Evolutionary conservation across 2,329 filamentous ascomycete genomes (phyloP), one percentile per base, ranked within the genome.

Genomic region (Thielaviopsis punctulata): DNA sequence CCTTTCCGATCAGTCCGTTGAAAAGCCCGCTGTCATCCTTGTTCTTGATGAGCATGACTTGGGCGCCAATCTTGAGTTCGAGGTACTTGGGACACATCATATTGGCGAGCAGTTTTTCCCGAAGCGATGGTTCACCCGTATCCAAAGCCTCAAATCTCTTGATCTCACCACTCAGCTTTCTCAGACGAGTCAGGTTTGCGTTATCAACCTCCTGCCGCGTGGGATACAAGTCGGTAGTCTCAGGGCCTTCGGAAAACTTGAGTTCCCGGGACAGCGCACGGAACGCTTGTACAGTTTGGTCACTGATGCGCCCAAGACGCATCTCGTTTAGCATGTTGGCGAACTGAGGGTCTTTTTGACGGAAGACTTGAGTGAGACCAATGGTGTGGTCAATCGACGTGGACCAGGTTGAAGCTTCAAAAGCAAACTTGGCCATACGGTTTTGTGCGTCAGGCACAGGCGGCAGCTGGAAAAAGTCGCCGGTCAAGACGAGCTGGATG

Each of bases 1-100:
- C 84, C 56, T 84, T 89, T 22, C 92, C 92, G 9, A 98, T 73
- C 0, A 90, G 94, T 4, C 92, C 92, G 62, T 98, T 98, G 59
- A 96, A 92, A 0, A 98, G 74, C 22, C 44, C 33, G 0, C 79
- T 82, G 39, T 95, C 87, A 62, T 98, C 92, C 68, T 96, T 82
- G 60, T 98, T 98, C 66, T 98, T 98, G 72, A 98, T 95, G n/a
- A 98, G 72, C 92, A 98, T 98, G 45, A 98, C 93, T 63, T 98
- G 93, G 0, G 92, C 86, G 9, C 88, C 86, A 57, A 92, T 82
- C 65, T 95, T 96, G 25, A 98, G 68, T 30, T 84, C 79, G 19
- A 98, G 77, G 0, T 67, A 62, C 59, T 83, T 82, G 0, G 92
- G 89, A 0, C 92, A 89, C 85, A 98, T 95, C 78, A 93, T 94